Percentiles rank a stretch among this genome's conserved stretches.
Conservation (phyloP, 768 basidiomycete species). For the Leccinum sublutescens region DNA sequence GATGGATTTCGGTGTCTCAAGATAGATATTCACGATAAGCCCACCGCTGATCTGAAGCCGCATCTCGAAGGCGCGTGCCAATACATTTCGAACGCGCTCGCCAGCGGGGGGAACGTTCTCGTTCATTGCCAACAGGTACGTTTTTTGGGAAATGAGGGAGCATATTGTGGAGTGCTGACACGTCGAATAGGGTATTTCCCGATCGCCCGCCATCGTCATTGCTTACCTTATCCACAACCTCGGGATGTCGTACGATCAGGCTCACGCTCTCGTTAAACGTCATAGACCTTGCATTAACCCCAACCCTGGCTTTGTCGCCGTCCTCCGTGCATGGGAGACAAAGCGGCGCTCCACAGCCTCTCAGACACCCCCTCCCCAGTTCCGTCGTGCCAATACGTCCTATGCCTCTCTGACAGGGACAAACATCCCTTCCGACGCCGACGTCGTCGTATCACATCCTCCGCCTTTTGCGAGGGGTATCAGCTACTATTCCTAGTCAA, state of each 20-base stretch:
- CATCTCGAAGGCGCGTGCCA: constrained; percentile 68
- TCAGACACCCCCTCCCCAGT: constrained; percentile 17
- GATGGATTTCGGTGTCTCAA: constrained; percentile 55
- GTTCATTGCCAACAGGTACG: constrained; percentile 83
- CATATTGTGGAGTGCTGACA: not conserved
- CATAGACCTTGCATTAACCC: constrained; percentile 74
- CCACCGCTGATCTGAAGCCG: constrained; percentile 58
- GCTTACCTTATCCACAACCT: constrained; percentile 77
- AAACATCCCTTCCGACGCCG: not conserved
- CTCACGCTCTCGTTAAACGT: constrained; percentile 56
- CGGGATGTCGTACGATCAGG: constrained; percentile 70
- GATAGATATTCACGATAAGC: constrained; percentile 66
- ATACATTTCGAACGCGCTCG: constrained; percentile 62
- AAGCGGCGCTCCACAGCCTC: constrained; percentile 26
- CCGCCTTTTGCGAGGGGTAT: constrained; percentile 24
- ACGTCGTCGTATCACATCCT: not conserved
- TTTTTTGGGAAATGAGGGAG: not conserved
- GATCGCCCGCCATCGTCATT: constrained; percentile 72
- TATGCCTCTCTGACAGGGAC: constrained; percentile 8
- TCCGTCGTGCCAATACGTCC: constrained; percentile 32
- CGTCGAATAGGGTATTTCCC: constrained; percentile 64
- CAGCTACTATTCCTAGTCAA: constrained; percentile 23
- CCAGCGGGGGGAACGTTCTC: constrained; percentile 60
- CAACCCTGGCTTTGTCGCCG: constrained; percentile 70
- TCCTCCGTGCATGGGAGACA: constrained; percentile 57